Conservation (phyloP, 306 rosid species). For the Vigna radiata region DNA sequence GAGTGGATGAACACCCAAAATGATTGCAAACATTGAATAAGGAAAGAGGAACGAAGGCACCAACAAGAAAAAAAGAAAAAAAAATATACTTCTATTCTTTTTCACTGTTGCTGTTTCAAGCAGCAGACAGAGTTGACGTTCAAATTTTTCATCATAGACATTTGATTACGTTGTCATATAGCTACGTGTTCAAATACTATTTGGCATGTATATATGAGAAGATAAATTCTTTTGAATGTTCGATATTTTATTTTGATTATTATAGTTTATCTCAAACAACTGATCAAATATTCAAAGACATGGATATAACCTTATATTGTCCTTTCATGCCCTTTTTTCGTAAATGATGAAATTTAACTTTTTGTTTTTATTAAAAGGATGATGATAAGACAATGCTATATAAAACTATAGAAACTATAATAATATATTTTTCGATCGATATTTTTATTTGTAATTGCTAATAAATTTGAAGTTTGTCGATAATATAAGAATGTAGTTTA, state of each 20-base stretch:
- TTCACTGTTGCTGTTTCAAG: not conserved
- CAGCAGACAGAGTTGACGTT: conserved; percentile 5
- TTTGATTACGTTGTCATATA: not conserved
- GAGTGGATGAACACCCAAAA: conserved; percentile 37
- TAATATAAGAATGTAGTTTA: too few relatives aligned
- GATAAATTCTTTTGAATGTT: not conserved
- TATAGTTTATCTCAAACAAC: not conserved
- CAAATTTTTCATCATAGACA: not conserved
- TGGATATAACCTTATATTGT: too few relatives aligned
- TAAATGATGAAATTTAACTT: too few relatives aligned
- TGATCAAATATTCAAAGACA: too few relatives aligned
- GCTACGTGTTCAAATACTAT: not conserved
- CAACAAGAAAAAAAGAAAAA: not conserved
- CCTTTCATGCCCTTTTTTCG: too few relatives aligned
- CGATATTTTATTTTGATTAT: not conserved
- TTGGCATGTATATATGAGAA: not conserved
- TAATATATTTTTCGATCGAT: too few relatives aligned
- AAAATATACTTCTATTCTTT: not conserved
- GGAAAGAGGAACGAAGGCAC: not conserved
- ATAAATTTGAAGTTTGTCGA: too few relatives aligned
- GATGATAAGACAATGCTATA: too few relatives aligned
- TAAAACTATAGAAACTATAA: too few relatives aligned
- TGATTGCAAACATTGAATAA: conserved; percentile 39
- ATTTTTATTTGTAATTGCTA: too few relatives aligned
- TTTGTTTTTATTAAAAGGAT: too few relatives aligned